Evolutionary conservation across 805 yeast species (phyloP).

Genomic region (Starmerella bombicola): DNA sequence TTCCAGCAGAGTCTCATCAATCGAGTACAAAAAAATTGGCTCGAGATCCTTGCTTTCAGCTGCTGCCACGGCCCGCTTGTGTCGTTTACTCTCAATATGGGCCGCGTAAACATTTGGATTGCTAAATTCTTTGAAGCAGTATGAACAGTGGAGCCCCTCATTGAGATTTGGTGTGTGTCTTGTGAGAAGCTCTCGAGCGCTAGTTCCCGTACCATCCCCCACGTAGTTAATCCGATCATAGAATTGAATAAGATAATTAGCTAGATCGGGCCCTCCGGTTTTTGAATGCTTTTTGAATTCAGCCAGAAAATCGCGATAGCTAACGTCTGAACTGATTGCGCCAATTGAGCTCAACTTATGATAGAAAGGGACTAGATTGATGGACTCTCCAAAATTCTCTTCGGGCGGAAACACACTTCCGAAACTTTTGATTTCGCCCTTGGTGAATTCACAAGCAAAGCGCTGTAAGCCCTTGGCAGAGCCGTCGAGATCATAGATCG

Average conservation of each 20-base stretch:
- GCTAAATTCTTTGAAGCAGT: constrained; percentile 53
- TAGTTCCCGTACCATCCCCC: constrained; percentile 22
- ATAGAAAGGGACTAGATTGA: constrained; percentile 30
- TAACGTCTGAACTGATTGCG: background rate
- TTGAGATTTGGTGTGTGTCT: constrained; percentile 5
- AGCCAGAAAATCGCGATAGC: constrained; percentile 42
- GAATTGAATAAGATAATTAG: constrained; percentile 40
- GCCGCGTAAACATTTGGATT: constrained; percentile 51
- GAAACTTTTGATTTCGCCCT: constrained; percentile 33
- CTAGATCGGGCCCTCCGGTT: constrained; percentile 31
- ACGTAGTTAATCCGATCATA: constrained; percentile 41
- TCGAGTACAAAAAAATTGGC: background rate
- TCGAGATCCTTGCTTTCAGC: background rate
- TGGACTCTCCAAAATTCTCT: constrained; percentile 41
- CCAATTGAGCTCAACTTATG: background rate
- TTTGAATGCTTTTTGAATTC: constrained; percentile 30
- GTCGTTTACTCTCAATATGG: constrained; percentile 68
- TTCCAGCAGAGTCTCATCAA: constrained; percentile 13
- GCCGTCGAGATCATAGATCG: background rate
- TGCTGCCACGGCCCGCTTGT: constrained; percentile 37
- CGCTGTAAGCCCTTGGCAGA: constrained; percentile 20
- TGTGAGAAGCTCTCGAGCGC: constrained; percentile 3
- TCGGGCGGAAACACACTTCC: constrained; percentile 42
- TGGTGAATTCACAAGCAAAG: constrained; percentile 40
- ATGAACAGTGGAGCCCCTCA: constrained; percentile 39